Conservation (phyloP, 202 grass and related monocot genomes). For the Eragrostis tef region DNA sequence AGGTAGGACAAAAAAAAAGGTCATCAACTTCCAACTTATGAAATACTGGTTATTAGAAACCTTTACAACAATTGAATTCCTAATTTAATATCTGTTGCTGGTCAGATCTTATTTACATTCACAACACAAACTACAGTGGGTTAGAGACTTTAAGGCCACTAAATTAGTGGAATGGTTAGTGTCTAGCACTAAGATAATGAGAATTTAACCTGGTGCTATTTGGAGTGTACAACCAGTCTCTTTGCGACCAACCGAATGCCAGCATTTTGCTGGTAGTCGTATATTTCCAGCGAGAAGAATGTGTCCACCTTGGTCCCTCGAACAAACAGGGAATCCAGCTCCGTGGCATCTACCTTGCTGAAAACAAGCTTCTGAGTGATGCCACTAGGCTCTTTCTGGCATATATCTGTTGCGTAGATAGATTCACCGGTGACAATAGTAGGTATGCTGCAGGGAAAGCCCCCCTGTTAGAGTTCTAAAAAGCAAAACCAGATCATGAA, state of each 20-base stretch:
- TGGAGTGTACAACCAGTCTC: conserved; percentile 66
- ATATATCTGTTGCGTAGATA: conserved; percentile 77
- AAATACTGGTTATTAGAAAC: not conserved
- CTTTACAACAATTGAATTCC: conserved; percentile 16
- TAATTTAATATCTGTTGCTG: conserved; percentile 40
- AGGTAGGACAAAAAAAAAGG: not conserved
- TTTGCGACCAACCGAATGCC: conserved; percentile 74
- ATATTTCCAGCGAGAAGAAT: conserved; percentile 68
- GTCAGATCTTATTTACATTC: conserved; percentile 36
- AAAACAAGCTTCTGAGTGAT: conserved; percentile 76
- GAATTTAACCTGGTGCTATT: conserved; percentile 41
- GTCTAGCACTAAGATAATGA: conserved; percentile 44
- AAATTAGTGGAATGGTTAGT: conserved; percentile 34
- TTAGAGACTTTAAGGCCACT: not conserved
- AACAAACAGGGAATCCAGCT: conserved; percentile 62
- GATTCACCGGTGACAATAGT: conserved; percentile 45
- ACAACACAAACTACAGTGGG: conserved; percentile 28
- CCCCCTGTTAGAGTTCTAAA: conserved; percentile 24
- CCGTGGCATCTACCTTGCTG: conserved; percentile 56
- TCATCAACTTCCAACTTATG: conserved; percentile 28
- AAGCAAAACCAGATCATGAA: not conserved
- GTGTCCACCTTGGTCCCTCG: conserved; percentile 66
- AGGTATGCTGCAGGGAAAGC: conserved; percentile 68
- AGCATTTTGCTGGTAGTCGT: conserved; percentile 84
- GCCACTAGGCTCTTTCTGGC: conserved; percentile 60